Base-by-base conservation (phyloP, 2,329 filamentous ascomycete genomes). In the Alternaria longipes region DNA sequence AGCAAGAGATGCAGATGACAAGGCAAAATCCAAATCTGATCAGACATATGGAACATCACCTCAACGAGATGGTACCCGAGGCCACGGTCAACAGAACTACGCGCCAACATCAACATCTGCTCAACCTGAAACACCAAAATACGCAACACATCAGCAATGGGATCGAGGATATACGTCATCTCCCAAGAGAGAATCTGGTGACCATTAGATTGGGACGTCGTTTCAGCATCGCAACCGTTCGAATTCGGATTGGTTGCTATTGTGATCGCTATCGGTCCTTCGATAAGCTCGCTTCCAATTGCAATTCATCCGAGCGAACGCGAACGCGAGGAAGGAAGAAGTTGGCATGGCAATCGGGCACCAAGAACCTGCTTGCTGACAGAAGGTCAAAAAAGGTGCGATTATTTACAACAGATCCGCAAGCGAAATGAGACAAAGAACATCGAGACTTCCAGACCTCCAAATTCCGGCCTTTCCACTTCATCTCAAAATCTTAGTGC, bases 171-270 rank as follows among this genome's bases (percentile, higher is more conserved):
- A 73, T 62, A 73, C 72, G 62, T 70, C 73, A 66, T 78, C 74
- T 51, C 75, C 75, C 12, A 77, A 77, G 74, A 64, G 74, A 70
- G 76, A 78, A 75, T 63, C 64, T 60, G 69, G 74, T n/a, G 74
- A 72, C 56, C 75, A 73, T 68, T 78, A 77, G 61, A 59, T 63
- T 67, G 41, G 63, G 52, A 54, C 60, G 59, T 56, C 60, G 69
- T 71, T 69, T 71, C 70, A 74, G 60, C 68, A 62, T 53, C 53
- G 54, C 52, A 63, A 52, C 65, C 63, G 54, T 42, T 52, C 38
- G 20, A 38, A 66, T 73, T 65, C 56, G 62, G 60, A 62, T 63
- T 57, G 60, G 54, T 56, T 38, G 49, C 34, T 36, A 50, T 30
- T 22, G 30, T 44, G 52, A 45, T 45, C 45, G 47, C 22, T 58